These are phyloP conservation scores for Gaertneriomyces sp. DNA, from an alignment of 192 early-diverging fungal genomes.

Conservation along the genomic window DNA sequence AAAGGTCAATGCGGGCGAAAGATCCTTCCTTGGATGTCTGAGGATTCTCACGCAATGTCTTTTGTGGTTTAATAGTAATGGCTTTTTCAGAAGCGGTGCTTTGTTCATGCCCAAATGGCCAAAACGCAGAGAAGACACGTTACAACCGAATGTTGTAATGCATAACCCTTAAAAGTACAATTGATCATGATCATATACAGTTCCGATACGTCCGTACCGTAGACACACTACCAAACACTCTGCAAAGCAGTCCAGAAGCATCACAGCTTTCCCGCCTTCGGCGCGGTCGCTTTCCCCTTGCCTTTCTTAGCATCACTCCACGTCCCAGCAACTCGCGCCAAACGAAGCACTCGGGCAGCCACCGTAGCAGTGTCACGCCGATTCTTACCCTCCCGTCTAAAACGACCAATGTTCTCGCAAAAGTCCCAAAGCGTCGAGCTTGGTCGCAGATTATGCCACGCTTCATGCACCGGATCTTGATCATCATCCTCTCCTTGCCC, in stretches of 20 bases:
- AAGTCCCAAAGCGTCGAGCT: constrained; percentile 71
- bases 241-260: no score
- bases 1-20: constrained; percentile 21
- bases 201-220: no score
- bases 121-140: no score
- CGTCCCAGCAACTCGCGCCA: constrained; percentile 39
- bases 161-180: no score
- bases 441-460: constrained; percentile 48
- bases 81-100: no score
- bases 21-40: constrained; percentile 42
- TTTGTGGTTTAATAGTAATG: no score
- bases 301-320: constrained; percentile 25
- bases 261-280: no score
- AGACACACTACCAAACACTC: no score
- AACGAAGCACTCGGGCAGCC: constrained; percentile 44
- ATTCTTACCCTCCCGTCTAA: constrained; percentile 81
- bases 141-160: no score
- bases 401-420: constrained; percentile 74
- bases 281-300: constrained; percentile 14
- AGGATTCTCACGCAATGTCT: constrained; percentile 1
- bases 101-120: no score
- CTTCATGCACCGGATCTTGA: constrained; percentile 37
- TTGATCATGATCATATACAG: no score
- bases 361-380: constrained; percentile 77
- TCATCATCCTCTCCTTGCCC: constrained; percentile 43